These are phyloP conservation scores for Candida chilensis DNA, from an alignment of 805 yeast species.

Conservation along the genomic window DNA sequence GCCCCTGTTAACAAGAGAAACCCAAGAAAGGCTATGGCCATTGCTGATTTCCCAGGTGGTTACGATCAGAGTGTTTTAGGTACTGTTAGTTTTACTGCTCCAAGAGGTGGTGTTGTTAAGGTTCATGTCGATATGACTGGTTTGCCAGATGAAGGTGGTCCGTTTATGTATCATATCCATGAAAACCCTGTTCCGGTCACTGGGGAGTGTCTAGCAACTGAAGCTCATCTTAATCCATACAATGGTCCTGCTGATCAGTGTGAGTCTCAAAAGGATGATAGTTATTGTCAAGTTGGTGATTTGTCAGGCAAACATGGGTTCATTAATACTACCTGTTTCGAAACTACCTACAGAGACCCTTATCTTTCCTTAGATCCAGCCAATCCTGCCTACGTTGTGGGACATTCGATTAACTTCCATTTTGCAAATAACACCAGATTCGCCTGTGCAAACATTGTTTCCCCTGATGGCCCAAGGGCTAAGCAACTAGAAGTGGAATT, in stretches of 20 bases:
- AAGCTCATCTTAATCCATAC: constrained; percentile 58
- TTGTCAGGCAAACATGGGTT: constrained; percentile 72
- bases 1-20: constrained; percentile 45
- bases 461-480: constrained; percentile 6
- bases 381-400: constrained; percentile 51
- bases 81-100: constrained; percentile 48
- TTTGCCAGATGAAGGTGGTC: constrained; percentile 57
- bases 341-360: constrained; percentile 53
- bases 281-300: constrained; percentile 64
- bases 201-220: constrained; percentile 46
- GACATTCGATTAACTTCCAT: constrained; percentile 48
- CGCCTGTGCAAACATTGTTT: constrained; percentile 54
- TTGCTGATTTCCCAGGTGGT: constrained; percentile 49
- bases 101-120: constrained; percentile 48
- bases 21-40: constrained; percentile 40
- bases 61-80: constrained; percentile 33
- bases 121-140: constrained; percentile 68
- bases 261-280: constrained; percentile 38
- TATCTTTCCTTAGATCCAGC: constrained; percentile 51
- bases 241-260: constrained; percentile 45
- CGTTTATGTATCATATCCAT: constrained; percentile 64
- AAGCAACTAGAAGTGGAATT: constrained; percentile 1
- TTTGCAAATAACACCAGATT: constrained; percentile 43
- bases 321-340: constrained; percentile 63
- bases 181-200: constrained; percentile 40